Evolutionary conservation across 768 basidiomycete species (phyloP).

Genomic region (Cystobasidium onofrii): DNA sequence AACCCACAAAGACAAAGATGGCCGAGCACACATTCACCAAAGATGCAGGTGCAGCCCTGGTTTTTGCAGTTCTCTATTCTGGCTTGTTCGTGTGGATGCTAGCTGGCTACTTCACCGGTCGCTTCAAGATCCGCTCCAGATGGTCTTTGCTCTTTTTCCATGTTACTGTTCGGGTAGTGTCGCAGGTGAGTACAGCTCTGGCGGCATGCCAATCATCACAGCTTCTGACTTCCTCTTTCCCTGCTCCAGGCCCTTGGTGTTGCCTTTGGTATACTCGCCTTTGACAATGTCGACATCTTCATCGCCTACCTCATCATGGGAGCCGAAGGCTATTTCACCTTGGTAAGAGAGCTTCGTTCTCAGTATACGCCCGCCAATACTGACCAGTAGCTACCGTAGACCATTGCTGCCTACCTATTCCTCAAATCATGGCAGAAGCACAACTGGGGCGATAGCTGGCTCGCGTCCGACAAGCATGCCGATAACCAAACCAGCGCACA

Average conservation of each 20-base stretch:
- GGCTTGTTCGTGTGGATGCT: slow-evolving; percentile 33
- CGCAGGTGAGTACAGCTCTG: slow-evolving; percentile 21
- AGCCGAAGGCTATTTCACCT: slow-evolving; percentile 23
- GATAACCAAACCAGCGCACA: neutral
- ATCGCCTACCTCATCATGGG: slow-evolving; percentile 39
- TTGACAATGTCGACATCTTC: slow-evolving; percentile 33
- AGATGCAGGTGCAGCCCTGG: slow-evolving; percentile 12
- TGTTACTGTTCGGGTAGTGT: slow-evolving; percentile 34
- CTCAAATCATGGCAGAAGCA: slow-evolving; percentile 24
- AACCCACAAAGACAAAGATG: neutral
- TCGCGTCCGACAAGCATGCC: neutral
- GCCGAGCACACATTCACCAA: neutral
- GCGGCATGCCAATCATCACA: neutral
- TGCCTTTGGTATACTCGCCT: slow-evolving; percentile 34
- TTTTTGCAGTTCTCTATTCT: slow-evolving; percentile 36
- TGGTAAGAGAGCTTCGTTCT: neutral
- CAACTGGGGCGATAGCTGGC: slow-evolving; percentile 23
- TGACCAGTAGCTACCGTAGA: slow-evolving; percentile 9
- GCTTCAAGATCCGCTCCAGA: slow-evolving; percentile 36
- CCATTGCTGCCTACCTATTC: slow-evolving; percentile 19
- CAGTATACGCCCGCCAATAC: neutral
- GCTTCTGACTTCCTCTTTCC: neutral
- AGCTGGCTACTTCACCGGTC: slow-evolving; percentile 31
- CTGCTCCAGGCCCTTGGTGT: slow-evolving; percentile 29
- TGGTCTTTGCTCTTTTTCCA: slow-evolving; percentile 39